Evolutionary conservation across 345 rosid genomes (phyloP).

Genomic region (Mangifera indica): DNA sequence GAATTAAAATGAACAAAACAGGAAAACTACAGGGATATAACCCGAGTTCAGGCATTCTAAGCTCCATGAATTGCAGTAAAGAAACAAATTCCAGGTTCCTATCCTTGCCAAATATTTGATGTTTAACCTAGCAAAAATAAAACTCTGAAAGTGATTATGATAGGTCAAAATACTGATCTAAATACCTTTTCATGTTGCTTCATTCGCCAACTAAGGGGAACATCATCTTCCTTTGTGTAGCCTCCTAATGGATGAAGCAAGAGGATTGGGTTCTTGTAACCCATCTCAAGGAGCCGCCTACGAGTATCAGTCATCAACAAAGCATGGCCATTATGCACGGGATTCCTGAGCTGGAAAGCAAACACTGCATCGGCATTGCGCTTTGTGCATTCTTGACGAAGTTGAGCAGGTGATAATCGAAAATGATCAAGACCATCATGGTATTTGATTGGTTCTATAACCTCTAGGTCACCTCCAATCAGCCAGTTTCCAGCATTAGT

Average conservation of each 20-base stretch:
- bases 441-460: conserved; percentile 82
- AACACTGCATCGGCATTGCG: conserved; percentile 96
- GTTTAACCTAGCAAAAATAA: not conserved
- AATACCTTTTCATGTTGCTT: conserved; percentile 91
- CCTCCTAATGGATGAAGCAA: conserved; percentile 97
- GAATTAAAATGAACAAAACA: not conserved
- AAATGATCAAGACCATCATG: conserved; percentile 89
- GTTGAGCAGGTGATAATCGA: conserved; percentile 82
- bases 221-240: conserved; percentile 96
- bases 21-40: not conserved
- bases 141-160: not conserved
- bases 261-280: conserved; percentile 88
- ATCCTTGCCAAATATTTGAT: not conserved
- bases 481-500: conserved; percentile 83
- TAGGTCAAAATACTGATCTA: not conserved
- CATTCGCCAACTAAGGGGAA: conserved; percentile 97
- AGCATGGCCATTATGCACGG: conserved; percentile 98
- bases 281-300: conserved; percentile 88
- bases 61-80: not conserved
- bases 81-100: not conserved
- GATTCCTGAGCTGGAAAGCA: conserved; percentile 98
- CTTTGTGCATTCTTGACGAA: conserved; percentile 69
- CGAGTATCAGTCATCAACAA: conserved; percentile 96
- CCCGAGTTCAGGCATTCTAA: no score
- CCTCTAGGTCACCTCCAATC: conserved; percentile 93